Evolutionary conservation across 2,329 filamentous ascomycete species (phyloP), one percentile per base, ranked within the genome.

Genomic region (Tolypocladium inflatum): DNA sequence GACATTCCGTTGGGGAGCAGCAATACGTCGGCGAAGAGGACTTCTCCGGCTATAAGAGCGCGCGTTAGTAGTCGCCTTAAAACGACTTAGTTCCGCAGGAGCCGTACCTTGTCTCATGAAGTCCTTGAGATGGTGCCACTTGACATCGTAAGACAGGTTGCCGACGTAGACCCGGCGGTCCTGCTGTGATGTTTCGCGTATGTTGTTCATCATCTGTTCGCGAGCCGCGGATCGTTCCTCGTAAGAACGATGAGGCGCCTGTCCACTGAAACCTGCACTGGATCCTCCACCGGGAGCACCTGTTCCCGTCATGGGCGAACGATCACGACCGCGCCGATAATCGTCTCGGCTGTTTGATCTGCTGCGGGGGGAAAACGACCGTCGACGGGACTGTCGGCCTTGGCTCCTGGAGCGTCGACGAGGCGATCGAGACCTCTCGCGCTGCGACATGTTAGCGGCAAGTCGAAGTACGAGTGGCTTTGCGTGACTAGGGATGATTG

Each of bases 1-100:
- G 93, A 97, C 94, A 99, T 99, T 92, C 94, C 94, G 85, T 99
- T 99, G 73, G 94, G 94, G 88, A 99, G 91, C 78, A 96, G 84
- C 79, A 99, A 87, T 74, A 99, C 94, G 84, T 99, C 94, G 81
- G 94, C 94, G 81, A 96, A 99, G 80, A 97, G 86, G 76, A 99
- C 94, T 78, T 97, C 93, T 84, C 94, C 94, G 81, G 94, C 94
- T 97, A 78, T 30, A 59, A 71, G 67, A 57, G 60, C 65, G 64
- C 58, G 60, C 66, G 74, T 79, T 70, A 79, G 76, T 68, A 63
- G 67, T 62, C 65, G 62, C 64, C 63, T 55, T 60, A 58, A 60
- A 60, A 64, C 63, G 58, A 60, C 63, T 62, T 63, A 62, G 60
- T 61, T 61, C 60, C 30, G 26, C 55, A 37, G 66, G 63, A 64